phyloP scores from a whole-genome alignment of 805 yeast genomes.

The Suhomyces sp. region DNA sequence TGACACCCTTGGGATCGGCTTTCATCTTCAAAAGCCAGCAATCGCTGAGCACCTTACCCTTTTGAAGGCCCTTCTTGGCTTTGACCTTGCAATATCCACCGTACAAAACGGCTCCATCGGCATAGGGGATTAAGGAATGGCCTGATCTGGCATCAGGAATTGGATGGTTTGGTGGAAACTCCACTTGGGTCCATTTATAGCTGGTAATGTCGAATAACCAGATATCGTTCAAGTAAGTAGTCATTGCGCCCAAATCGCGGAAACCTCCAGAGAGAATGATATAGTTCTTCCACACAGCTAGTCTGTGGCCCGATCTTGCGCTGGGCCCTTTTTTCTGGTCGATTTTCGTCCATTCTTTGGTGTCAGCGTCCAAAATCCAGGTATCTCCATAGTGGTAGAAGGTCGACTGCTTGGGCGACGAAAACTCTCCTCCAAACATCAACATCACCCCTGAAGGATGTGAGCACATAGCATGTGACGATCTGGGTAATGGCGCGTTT shows the following conservation, averaged over 20 bases:
- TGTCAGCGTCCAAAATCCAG: slow-evolving; percentile 82
- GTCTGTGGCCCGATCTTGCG: slow-evolving; percentile 89
- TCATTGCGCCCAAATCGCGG: slow-evolving; percentile 79
- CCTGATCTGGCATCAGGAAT: slow-evolving; percentile 93
- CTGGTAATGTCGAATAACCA: slow-evolving; percentile 92
- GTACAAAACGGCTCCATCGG: slow-evolving; percentile 80
- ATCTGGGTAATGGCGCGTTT: slow-evolving; percentile 87
- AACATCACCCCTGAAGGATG: slow-evolving; percentile 87
- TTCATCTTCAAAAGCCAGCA: slow-evolving; percentile 88
- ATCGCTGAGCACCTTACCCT: slow-evolving; percentile 86
- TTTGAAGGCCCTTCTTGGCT: slow-evolving; percentile 82
- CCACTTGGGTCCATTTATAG: slow-evolving; percentile 88
- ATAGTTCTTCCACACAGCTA: slow-evolving; percentile 89
- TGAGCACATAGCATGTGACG: slow-evolving; percentile 89
- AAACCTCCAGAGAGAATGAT: slow-evolving; percentile 88
- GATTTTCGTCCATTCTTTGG: slow-evolving; percentile 87
- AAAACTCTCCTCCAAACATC: slow-evolving; percentile 95
- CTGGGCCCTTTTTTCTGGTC: slow-evolving; percentile 75
- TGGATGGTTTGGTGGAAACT: slow-evolving; percentile 76
- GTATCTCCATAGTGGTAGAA: slow-evolving; percentile 96
- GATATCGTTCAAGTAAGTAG: slow-evolving; percentile 78
- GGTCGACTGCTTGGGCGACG: slow-evolving; percentile 92
- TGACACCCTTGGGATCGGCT: slow-evolving; percentile 65
- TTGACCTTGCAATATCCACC: slow-evolving; percentile 96
- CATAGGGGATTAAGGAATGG: slow-evolving; percentile 75